Conservation (phyloP, 169 alveolate species). For the Plasmodium cynomolgi region DNA sequence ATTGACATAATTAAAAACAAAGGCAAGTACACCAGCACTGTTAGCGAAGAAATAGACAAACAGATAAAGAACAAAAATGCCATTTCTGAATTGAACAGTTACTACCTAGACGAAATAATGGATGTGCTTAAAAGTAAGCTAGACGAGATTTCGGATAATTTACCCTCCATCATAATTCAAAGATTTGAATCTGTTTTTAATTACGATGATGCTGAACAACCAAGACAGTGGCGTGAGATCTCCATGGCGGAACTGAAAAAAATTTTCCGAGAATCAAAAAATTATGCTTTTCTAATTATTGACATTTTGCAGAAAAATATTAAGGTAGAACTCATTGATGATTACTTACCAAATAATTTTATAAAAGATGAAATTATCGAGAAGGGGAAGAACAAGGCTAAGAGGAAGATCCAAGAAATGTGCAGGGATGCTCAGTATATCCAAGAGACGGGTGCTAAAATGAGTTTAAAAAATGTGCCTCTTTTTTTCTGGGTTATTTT, state of each 20-base stretch:
- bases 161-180: constrained; percentile 32
- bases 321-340: constrained; percentile 66
- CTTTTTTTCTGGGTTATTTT: constrained; percentile 81
- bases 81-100: constrained; percentile 10
- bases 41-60: constrained; percentile 43
- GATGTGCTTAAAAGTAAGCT: constrained; percentile 56
- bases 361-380: constrained; percentile 61
- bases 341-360: constrained; percentile 50
- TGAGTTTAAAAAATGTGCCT: constrained; percentile 84
- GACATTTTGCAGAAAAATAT: constrained; percentile 69
- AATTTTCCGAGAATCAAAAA: constrained; percentile 58
- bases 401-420: constrained; percentile 69
- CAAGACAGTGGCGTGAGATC: constrained; percentile 75
- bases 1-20: constrained; percentile 47
- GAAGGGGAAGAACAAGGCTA: constrained; percentile 65
- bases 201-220: constrained; percentile 76
- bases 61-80: constrained; percentile 2
- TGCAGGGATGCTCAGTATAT: constrained; percentile 77
- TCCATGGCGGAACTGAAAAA: constrained; percentile 57
- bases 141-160: constrained; percentile 55
- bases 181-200: constrained; percentile 73
- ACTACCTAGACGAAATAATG: constrained; percentile 51
- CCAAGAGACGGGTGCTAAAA: constrained; percentile 73
- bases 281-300: constrained; percentile 59
- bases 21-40: constrained; percentile 18